These are phyloP conservation scores for Croton laevigatus DNA, from an alignment of 441 rosid genomes.

Conservation along the genomic window DNA sequence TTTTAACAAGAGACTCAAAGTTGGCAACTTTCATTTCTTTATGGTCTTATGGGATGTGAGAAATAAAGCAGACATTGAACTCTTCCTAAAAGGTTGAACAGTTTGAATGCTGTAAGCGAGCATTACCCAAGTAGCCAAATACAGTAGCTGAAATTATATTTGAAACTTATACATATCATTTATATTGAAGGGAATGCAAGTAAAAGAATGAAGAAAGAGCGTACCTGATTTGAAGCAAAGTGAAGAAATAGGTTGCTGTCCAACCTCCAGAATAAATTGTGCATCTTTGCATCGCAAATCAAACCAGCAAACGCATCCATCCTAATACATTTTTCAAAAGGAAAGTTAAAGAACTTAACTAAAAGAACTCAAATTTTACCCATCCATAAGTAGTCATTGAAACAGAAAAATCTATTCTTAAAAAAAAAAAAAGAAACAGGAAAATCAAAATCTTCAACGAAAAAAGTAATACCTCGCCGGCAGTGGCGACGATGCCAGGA, in stretches of 20 bases:
- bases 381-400: not conserved
- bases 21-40: not conserved
- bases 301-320: constrained; percentile 91
- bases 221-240: constrained; percentile 79
- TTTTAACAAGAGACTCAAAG: not conserved
- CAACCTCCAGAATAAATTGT: constrained; percentile 54
- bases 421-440: too few relatives aligned
- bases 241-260: constrained; percentile 67
- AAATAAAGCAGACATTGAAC: not conserved
- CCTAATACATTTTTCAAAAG: constrained; percentile 34
- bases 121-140: not conserved
- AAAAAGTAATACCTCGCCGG: constrained; percentile 57
- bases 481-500: constrained; percentile 64
- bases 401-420: not conserved
- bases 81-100: not conserved
- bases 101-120: not conserved
- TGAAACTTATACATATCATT: not conserved
- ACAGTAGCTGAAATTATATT: not conserved
- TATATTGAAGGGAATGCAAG: not conserved
- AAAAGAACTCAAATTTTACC: not conserved
- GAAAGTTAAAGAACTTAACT: not conserved
- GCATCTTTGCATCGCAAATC: constrained; percentile 90
- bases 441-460: not conserved
- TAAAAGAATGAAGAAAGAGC: not conserved
- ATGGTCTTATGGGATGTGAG: not conserved